These are phyloP conservation scores for Penicillium psychrosexuale DNA, from an alignment of 2,329 filamentous ascomycete genomes.

Conservation along the genomic window DNA sequence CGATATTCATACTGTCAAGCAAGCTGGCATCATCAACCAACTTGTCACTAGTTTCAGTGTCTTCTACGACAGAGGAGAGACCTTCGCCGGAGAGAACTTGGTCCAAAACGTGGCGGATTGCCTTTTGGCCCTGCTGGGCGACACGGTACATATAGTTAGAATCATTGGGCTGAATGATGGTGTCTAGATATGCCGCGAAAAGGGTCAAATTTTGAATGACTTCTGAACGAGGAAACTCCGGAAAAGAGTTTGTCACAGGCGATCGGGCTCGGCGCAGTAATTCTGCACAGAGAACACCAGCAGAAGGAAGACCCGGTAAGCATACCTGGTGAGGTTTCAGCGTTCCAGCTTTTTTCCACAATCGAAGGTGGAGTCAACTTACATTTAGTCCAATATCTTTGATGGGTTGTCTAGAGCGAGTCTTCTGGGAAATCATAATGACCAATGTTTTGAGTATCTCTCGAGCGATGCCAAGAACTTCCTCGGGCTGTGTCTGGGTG, in stretches of 20 bases:
- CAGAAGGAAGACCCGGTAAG: slow-evolving; percentile 26
- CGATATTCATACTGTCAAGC: not conserved
- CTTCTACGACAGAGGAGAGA: not conserved
- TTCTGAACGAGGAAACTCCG: slow-evolving; percentile 23
- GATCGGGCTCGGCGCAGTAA: slow-evolving; percentile 22
- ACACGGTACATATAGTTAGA: slow-evolving; percentile 21
- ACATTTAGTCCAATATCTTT: slow-evolving; percentile 19
- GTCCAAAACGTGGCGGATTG: slow-evolving; percentile 24
- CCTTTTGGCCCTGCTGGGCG: slow-evolving; percentile 22
- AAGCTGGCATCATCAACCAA: not conserved
- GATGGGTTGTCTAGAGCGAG: slow-evolving; percentile 12
- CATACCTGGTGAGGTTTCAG: slow-evolving; percentile 7
- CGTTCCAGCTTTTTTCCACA: not conserved
- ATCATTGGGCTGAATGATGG: slow-evolving; percentile 19
- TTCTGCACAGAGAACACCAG: slow-evolving; percentile 29
- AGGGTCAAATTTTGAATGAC: slow-evolving; percentile 30
- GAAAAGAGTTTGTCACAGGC: not conserved
- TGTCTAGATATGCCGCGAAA: slow-evolving; percentile 25
- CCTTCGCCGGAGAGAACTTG: slow-evolving; percentile 13
- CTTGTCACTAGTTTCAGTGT: not conserved
- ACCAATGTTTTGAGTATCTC: slow-evolving; percentile 24
- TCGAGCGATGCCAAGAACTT: slow-evolving; percentile 20
- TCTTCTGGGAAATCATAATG: slow-evolving; percentile 6
- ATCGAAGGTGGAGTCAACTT: not conserved
- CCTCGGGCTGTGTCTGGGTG: slow-evolving; percentile 17